Base-by-base conservation (phyloP, 2,329 filamentous ascomycete species). In the Aspergillus uvarum region DNA sequence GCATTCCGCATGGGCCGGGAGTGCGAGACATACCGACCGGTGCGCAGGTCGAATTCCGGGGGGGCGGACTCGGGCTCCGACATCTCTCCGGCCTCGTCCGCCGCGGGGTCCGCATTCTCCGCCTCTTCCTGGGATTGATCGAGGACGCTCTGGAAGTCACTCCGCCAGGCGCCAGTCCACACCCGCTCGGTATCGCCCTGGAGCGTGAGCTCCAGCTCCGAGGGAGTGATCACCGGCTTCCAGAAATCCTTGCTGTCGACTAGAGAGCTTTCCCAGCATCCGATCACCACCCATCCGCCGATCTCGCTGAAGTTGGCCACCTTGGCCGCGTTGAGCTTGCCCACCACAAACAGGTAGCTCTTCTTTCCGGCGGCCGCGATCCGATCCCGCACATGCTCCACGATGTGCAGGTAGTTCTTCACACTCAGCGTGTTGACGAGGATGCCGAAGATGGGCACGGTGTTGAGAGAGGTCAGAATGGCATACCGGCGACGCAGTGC, bases 221-320 rank as follows among this genome's bases (percentile, higher is more conserved):
- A 98, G 0, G 94, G 94, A n/a, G 95, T 99, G 47, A 98, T 87
- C 10, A 98, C 88, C 0, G 93, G 92, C 68, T 87, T 86, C 83
- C 89, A 98, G 72, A 96, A 96, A 6, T 90, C 90, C 59, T 90
- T 89, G 64, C 92, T 92, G 68, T 97, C 94, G 4, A 99, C 86
- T 54, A 98, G 79, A 61, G 90, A 92, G 74, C 93, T 96, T 78
- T 99, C 95, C 95, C 95, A 99, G 77, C 95, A 99, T 2, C 95
- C 94, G 10, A 99, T 91, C 0, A 98, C 92, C 0, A 98, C 92
- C 95, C 95, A 99, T 16, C 92, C 94, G 48, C 92, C 94, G 5
- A 99, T 86, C 75, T 99, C 95, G 59, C 89, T 87, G 77, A 99
- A 99, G 76, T 99, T 99, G 52, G 95, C 95, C 22, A 99, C 83